A percentile compares a stretch with the other conserved stretches of the same genome.
phyloP scores from a whole-genome alignment of 805 yeast genomes.

The Metschnikowia bowlesiae region DNA sequence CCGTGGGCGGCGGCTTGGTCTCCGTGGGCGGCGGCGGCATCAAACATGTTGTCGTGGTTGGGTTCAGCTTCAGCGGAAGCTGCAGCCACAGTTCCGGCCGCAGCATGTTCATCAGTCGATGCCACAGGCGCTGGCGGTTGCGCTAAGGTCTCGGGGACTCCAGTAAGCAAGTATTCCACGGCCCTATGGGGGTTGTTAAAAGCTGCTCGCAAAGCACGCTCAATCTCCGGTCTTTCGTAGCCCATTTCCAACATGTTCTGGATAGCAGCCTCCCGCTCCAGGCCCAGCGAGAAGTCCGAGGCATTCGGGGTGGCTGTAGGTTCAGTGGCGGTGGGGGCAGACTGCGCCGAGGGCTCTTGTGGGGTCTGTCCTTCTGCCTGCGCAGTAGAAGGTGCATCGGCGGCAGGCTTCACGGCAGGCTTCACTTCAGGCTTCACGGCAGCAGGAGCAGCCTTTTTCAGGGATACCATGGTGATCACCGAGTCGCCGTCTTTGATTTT shows the following conservation, averaged over 20 bases:
- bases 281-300: conserved; percentile 72
- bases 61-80: not conserved
- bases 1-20: conserved; percentile 22
- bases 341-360: not conserved
- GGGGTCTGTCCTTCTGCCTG: not conserved
- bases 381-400: conserved; percentile 12
- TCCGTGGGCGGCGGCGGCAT: conserved; percentile 40
- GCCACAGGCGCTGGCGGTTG: conserved; percentile 23
- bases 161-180: conserved; percentile 88
- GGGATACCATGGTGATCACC: conserved; percentile 84
- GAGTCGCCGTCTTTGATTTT: conserved; percentile 83
- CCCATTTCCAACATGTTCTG: conserved; percentile 94
- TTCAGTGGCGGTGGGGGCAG: not conserved
- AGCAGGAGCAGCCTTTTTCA: conserved; percentile 28
- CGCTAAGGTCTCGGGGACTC: conserved; percentile 68
- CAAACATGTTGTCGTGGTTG: conserved; percentile 46
- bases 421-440: conserved; percentile 15
- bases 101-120: conserved; percentile 19
- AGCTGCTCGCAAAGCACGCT: conserved; percentile 89
- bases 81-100: conserved; percentile 13
- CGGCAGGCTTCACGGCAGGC: conserved; percentile 20
- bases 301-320: conserved; percentile 17
- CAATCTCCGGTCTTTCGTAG: conserved; percentile 81
- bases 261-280: conserved; percentile 72
- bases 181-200: conserved; percentile 98